Conservation (phyloP, 371 early-diverging fungal species). For the Mucor indicus region DNA sequence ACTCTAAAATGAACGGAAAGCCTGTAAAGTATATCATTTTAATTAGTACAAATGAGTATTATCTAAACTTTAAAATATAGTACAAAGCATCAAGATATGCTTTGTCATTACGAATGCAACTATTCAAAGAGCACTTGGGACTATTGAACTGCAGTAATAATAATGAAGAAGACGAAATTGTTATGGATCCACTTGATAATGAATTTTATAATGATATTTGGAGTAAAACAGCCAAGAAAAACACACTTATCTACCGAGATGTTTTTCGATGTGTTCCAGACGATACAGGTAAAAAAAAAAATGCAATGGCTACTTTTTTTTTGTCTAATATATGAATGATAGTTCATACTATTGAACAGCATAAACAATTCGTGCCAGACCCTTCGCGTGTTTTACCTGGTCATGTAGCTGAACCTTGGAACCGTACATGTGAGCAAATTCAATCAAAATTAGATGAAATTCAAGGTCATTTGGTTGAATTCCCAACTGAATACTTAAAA, state of each 20-base stretch:
- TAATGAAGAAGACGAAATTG: slow-evolving; percentile 28
- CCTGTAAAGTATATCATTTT: slow-evolving; percentile 33
- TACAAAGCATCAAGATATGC: slow-evolving; percentile 73
- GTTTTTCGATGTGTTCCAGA: slow-evolving; percentile 88
- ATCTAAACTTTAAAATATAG: slow-evolving; percentile 14
- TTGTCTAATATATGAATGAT: not conserved
- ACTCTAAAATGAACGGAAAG: slow-evolving; percentile 70
- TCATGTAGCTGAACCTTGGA: slow-evolving; percentile 53
- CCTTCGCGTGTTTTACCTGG: slow-evolving; percentile 43
- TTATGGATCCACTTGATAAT: slow-evolving; percentile 74
- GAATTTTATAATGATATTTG: slow-evolving; percentile 62
- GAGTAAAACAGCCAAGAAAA: slow-evolving; percentile 61
- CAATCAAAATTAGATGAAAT: slow-evolving; percentile 34
- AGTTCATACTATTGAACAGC: slow-evolving; percentile 51
- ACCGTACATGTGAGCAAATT: slow-evolving; percentile 29
- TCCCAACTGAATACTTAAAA: slow-evolving; percentile 70
- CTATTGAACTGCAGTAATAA: slow-evolving; percentile 32
- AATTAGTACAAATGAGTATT: not conserved
- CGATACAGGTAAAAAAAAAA: slow-evolving; percentile 50
- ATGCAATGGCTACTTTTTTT: not conserved
- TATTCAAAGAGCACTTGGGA: slow-evolving; percentile 87
- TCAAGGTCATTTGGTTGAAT: slow-evolving; percentile 60
- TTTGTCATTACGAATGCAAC: slow-evolving; percentile 62
- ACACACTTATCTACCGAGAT: slow-evolving; percentile 68
- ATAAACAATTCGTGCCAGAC: slow-evolving; percentile 57